phyloP scores from a whole-genome alignment of 129 eudicot genomes.

The Flaveria trinervia region DNA sequence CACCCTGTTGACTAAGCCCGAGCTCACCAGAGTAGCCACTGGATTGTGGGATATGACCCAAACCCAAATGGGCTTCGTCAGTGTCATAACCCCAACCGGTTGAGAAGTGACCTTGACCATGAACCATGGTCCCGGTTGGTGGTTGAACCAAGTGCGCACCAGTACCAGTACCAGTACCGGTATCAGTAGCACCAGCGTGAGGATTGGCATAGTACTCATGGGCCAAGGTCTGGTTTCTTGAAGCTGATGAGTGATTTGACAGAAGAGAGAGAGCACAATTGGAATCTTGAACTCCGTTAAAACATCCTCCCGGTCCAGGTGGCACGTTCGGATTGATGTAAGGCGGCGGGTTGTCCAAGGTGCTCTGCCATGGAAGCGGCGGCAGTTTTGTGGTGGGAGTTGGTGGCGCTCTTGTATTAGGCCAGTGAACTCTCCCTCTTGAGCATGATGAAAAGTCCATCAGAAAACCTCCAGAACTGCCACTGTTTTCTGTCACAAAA shows the following conservation, averaged over 20 bases:
- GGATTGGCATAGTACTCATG: conserved; percentile 56
- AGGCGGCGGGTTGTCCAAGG: conserved; percentile 51
- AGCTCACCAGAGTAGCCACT: conserved; percentile 48
- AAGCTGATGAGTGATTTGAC: conserved; percentile 87
- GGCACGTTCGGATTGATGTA: conserved; percentile 48
- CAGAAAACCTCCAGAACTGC: conserved; percentile 66
- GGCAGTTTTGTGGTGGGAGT: conserved; percentile 45
- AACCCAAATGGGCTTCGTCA: conserved; percentile 58
- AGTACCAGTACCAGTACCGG: conserved; percentile 42
- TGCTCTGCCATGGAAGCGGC: conserved; percentile 62
- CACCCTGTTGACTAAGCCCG: conserved; percentile 58
- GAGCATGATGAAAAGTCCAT: conserved; percentile 77
- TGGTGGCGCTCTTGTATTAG: conserved; percentile 37
- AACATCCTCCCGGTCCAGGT: conserved; percentile 65
- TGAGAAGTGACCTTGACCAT: conserved; percentile 44
- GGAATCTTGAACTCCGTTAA: conserved; percentile 61
- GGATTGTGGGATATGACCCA: conserved; percentile 60
- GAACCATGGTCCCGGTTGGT: conserved; percentile 42
- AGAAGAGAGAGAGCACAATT: conserved; percentile 99
- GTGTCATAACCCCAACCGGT: conserved; percentile 64
- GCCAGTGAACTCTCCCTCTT: conserved; percentile 49
- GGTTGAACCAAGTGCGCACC: conserved; percentile 47
- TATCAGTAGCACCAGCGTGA: conserved; percentile 37
- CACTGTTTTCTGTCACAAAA: conserved; percentile 45
- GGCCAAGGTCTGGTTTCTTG: conserved; percentile 53